Base-by-base conservation (phyloP, 2,329 filamentous ascomycete genomes). In the Proliferodiscus dingleyae region DNA sequence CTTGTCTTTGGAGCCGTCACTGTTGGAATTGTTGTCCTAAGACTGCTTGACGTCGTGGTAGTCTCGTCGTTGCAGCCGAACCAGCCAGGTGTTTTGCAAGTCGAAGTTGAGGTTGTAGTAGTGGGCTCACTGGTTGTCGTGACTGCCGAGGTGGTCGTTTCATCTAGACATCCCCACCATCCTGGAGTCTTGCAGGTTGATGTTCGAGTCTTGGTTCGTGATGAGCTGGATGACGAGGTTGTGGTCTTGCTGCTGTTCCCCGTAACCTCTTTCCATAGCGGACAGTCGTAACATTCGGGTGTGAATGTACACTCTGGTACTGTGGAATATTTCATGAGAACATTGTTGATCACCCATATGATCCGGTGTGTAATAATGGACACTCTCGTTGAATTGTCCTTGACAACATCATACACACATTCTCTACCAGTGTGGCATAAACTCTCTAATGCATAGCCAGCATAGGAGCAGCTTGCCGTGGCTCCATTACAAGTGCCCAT, bases 401-500 rank as follows among this genome's bases (percentile, higher is more conserved):
- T 81, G 22, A 97, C 91, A 0, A 93, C 93, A 59, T 98, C 91
- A 62, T 95, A 98, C 1, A 86, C 80, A 60, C 93, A 97, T 63
- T 93, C 85, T 43, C 79, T 77, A 6, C 93, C 93, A 0, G 88
- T 86, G 59, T 97, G 93, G 58, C 93, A 98, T n/a, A 83, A 76
- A 10, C 89, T 86, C 66, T 98, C 89, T 73, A 98, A 78, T 1
- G 93, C 90, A 64, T 97, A 98, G 0, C 93, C 93, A 2, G 83
- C 91, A 60, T 63, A 95, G 82, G 90, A 93, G 66, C 93, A 97
- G 9, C 85, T 82, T 2, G 91, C 90, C 2, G 87, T 89, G 2
- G 87, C 88, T 24, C 87, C 87, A 60, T 95, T 96, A 68, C 93
- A 97, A 1, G 84, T 87, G 24, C 93, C 93, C 70, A 96, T 90